phyloP scores from a whole-genome alignment of 1,284 basidiomycete genomes.

The Moesziomyces sp. region DNA sequence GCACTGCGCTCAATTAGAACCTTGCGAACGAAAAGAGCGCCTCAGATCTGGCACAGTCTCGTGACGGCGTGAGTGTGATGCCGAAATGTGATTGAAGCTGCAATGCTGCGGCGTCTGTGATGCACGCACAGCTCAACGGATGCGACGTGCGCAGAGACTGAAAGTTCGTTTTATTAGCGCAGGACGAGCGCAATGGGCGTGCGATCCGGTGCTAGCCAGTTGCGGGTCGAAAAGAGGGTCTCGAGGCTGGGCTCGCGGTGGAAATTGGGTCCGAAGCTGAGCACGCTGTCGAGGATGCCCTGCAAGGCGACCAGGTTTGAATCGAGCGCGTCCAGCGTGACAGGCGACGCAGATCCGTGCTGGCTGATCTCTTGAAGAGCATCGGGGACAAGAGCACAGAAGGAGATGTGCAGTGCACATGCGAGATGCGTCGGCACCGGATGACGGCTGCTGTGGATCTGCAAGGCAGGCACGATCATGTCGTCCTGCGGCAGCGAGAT shows the following conservation, averaged over 20 bases:
- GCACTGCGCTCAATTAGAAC: no score
- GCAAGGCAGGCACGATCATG: slow-evolving; percentile 46
- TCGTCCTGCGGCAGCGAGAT: slow-evolving; percentile 37
- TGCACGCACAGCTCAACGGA: not conserved
- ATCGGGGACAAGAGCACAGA: slow-evolving; percentile 45
- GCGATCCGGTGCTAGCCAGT: slow-evolving; percentile 39
- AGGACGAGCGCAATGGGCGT: slow-evolving; percentile 21
- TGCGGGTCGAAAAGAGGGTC: slow-evolving; percentile 36
- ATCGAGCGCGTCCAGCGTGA: slow-evolving; percentile 40
- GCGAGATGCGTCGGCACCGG: slow-evolving; percentile 40
- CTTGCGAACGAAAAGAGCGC: no score
- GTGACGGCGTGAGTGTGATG: no score
- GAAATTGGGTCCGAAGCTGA: slow-evolving; percentile 38
- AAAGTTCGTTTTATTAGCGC: slow-evolving; percentile 10
- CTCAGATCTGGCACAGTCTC: no score
- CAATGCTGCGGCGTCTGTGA: not conserved
- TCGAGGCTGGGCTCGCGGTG: slow-evolving; percentile 40
- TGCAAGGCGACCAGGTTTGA: slow-evolving; percentile 32
- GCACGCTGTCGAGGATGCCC: slow-evolving; percentile 39
- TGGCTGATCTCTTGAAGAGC: slow-evolving; percentile 44
- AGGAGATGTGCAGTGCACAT: slow-evolving; percentile 33
- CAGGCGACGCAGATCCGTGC: slow-evolving; percentile 27
- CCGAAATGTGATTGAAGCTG: no score
- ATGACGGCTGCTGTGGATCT: slow-evolving; percentile 48
- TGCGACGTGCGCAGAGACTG: not conserved